Evolutionary conservation across 1,284 basidiomycete genomes (phyloP).

Genomic region (Taiwanofungus camphoratus): DNA sequence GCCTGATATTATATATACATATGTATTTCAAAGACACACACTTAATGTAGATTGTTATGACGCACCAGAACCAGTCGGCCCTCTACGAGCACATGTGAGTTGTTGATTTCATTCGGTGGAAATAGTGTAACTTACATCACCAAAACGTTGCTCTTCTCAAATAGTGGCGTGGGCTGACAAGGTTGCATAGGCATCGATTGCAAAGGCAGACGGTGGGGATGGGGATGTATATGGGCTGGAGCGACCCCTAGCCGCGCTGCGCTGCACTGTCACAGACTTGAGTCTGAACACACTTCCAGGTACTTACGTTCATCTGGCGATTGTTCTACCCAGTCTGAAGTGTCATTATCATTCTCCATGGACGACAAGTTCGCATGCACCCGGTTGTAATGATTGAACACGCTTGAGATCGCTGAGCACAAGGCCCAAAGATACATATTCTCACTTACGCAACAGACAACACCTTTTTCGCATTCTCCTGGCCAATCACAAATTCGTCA

Average conservation of each 20-base stretch:
- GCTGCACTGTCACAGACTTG: neutral
- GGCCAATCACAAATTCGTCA: slow-evolving; percentile 88
- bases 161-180: slow-evolving; percentile 46
- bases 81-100: slow-evolving; percentile 36
- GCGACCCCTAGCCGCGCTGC: slow-evolving; percentile 35
- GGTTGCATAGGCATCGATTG: slow-evolving; percentile 36
- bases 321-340: slow-evolving; percentile 17
- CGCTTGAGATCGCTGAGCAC: slow-evolving; percentile 40
- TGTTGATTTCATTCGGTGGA: slow-evolving; percentile 5
- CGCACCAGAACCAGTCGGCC: slow-evolving; percentile 77
- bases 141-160: slow-evolving; percentile 93
- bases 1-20: slow-evolving; percentile 42
- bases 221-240: slow-evolving; percentile 53
- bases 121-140: slow-evolving; percentile 57
- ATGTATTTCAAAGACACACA: slow-evolving; percentile 28
- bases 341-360: slow-evolving; percentile 37
- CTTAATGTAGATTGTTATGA: neutral
- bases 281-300: slow-evolving; percentile 5
- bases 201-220: slow-evolving; percentile 33
- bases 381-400: slow-evolving; percentile 91
- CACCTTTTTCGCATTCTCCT: slow-evolving; percentile 88
- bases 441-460: slow-evolving; percentile 55
- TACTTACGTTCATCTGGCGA: slow-evolving; percentile 30
- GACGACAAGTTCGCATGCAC: slow-evolving; percentile 59
- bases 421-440: neutral